A percentile compares a stretch with the other conserved stretches of the same genome.
Conservation (phyloP, 2,329 filamentous ascomycete genomes). For the Aureobasidium zeae region DNA sequence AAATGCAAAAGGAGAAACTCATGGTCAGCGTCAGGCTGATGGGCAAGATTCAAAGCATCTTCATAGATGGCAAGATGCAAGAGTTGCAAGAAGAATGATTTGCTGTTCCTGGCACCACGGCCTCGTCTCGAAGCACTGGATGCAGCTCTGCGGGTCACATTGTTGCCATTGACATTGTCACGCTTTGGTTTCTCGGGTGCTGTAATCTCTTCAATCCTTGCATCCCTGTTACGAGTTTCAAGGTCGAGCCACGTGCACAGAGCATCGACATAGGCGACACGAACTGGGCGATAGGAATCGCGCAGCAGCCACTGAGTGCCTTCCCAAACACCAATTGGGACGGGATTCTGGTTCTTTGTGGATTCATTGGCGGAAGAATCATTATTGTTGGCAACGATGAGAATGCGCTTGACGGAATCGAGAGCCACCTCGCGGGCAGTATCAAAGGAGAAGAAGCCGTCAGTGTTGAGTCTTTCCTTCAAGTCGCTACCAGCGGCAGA, state of each 20-base stretch:
- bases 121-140: slow-evolving; percentile 59
- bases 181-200: slow-evolving; percentile 33
- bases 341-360: slow-evolving; percentile 49
- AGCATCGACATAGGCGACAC: slow-evolving; percentile 77
- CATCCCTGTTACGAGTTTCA: slow-evolving; percentile 26
- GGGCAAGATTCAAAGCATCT: slow-evolving; percentile 63
- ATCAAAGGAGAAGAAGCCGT: slow-evolving; percentile 54
- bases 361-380: slow-evolving; percentile 43
- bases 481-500: slow-evolving; percentile 41
- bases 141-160: slow-evolving; percentile 52
- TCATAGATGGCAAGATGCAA: slow-evolving; percentile 87
- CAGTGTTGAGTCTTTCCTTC: slow-evolving; percentile 44
- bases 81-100: slow-evolving; percentile 68
- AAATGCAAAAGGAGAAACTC: slow-evolving; percentile 71
- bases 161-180: slow-evolving; percentile 25
- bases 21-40: slow-evolving; percentile 49
- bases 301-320: slow-evolving; percentile 89
- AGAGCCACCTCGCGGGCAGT: slow-evolving; percentile 58
- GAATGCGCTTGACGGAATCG: slow-evolving; percentile 69
- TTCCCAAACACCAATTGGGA: slow-evolving; percentile 81
- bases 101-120: slow-evolving; percentile 43
- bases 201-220: slow-evolving; percentile 15
- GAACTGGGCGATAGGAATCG: slow-evolving; percentile 67
- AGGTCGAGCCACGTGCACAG: slow-evolving; percentile 65
- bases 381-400: slow-evolving; percentile 62